These are phyloP conservation scores for Nicotiana rustica DNA, from an alignment of 305 asterid species.

Conservation along the genomic window DNA sequence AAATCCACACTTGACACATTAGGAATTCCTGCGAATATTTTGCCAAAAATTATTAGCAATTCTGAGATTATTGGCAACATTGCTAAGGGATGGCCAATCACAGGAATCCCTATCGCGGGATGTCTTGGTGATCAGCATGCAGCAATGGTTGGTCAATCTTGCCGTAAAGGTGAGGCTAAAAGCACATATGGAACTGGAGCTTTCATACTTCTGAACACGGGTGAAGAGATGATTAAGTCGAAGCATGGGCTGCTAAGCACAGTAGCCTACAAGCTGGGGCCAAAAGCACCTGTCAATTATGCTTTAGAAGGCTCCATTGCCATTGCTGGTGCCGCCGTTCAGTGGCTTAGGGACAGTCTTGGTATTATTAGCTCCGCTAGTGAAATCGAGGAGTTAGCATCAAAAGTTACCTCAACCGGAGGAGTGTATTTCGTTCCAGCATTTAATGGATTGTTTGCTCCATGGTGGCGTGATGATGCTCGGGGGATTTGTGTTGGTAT, in stretches of 20 bases:
- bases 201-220: slow-evolving; percentile 86
- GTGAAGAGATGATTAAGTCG: slow-evolving; percentile 68
- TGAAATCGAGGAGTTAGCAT: slow-evolving; percentile 86
- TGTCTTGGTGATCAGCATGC: slow-evolving; percentile 99
- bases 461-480: slow-evolving; percentile 99
- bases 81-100: slow-evolving; percentile 77
- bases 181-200: slow-evolving; percentile 98
- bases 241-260: slow-evolving; percentile 86
- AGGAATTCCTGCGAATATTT: slow-evolving; percentile 55
- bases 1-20: slow-evolving; percentile 57
- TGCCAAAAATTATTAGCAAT: slow-evolving; percentile 81
- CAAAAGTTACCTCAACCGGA: slow-evolving; percentile 71
- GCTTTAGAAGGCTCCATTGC: slow-evolving; percentile 99
- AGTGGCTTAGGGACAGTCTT: slow-evolving; percentile 94
- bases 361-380: slow-evolving; percentile 78
- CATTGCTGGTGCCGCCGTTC: slow-evolving; percentile 98
- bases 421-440: slow-evolving; percentile 98
- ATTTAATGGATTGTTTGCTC: slow-evolving; percentile 92
- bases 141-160: slow-evolving; percentile 93
- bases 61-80: slow-evolving; percentile 79
- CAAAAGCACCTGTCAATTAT: slow-evolving; percentile 78
- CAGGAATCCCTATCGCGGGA: slow-evolving; percentile 85
- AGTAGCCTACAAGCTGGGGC: slow-evolving; percentile 85
- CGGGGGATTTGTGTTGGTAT: slow-evolving; percentile 90
- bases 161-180: slow-evolving; percentile 89